Conservation (phyloP, 345 rosid genomes). For the Dimocarpus longan region DNA sequence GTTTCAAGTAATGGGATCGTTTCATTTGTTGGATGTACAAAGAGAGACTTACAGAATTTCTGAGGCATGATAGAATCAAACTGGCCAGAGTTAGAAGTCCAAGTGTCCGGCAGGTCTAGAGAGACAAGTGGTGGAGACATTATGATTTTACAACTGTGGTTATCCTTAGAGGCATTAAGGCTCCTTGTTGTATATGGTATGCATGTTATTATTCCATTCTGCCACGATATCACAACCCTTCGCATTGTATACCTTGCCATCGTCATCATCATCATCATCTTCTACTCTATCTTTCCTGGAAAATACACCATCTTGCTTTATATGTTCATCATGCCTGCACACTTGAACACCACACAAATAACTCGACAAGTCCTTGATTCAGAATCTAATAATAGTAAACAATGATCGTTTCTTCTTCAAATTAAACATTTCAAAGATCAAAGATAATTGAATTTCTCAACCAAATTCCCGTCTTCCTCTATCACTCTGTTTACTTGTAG, state of each 20-base stretch:
- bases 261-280: not conserved
- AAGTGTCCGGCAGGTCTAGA: constrained; percentile 71
- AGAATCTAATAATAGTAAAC: not conserved
- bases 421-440: not conserved
- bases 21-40: not conserved
- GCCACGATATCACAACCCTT: constrained; percentile 15
- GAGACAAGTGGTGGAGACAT: constrained; percentile 77
- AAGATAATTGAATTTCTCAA: not conserved
- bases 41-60: constrained; percentile 33
- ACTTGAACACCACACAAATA: not conserved
- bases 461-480: not conserved
- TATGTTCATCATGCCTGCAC: not conserved
- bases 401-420: not conserved
- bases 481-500: no score
- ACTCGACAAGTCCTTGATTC: not conserved
- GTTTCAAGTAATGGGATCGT: not conserved
- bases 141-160: constrained; percentile 41
- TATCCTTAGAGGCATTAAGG: constrained; percentile 8
- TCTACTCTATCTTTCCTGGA: not conserved
- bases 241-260: constrained; percentile 19
- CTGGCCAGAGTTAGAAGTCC: constrained; percentile 39
- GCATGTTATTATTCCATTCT: constrained; percentile 5
- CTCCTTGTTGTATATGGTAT: constrained; percentile 12
- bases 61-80: constrained; percentile 23
- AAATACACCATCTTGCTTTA: not conserved